Evolutionary conservation across 1,284 basidiomycete genomes (phyloP), one percentile per base, ranked within the genome.

Genomic region (Pseudozyma sp.): DNA sequence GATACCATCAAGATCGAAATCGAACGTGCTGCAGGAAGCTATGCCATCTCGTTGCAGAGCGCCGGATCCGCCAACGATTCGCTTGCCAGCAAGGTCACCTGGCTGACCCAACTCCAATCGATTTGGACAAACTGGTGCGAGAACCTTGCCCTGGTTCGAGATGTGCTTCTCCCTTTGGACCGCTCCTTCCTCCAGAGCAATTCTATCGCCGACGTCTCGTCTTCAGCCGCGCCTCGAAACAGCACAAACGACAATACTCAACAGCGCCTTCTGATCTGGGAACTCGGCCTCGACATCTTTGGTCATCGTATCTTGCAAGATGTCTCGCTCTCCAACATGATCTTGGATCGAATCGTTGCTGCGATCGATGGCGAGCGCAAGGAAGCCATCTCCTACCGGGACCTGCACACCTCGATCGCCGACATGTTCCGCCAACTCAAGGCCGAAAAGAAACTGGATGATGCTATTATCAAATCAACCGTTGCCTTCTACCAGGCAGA

Each of bases 1-100:
- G 77, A 80, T 36, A 49, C 64, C 13, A 54, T 81, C 58, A 78
- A 75, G 79, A 76, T 79, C 55, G 80, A 79, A 34, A 51, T 79
- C 18, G 79, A 82, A 59, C 59, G 79, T 5, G 77, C 74, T 5
- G 73, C 67, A 11, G 72, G 77, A 19, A 59, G 56, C 25, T 52
- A 62, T 14, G 75, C 75, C 8, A 31, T 47, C 16, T 14, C 58
- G 14, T 59, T 82, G 14, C 50, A 67, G 16, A 63, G 67, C 47
- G 52, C 65, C 6, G 70, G 59, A 2, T 53, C 74, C 19, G 53
- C 54, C 58, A 58, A 70, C 31, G 53, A 53, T 12, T 63, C 66
- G 7, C 49, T 55, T 5, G 44, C 55, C 16, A 44, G 51, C 50
- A 59, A 65, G 3, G 14, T 70, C 45, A 53, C 59, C 14, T 81